These are phyloP conservation scores for Tuctoria greenei DNA, from an alignment of 176 grass and related monocot species.

Conservation along the genomic window DNA sequence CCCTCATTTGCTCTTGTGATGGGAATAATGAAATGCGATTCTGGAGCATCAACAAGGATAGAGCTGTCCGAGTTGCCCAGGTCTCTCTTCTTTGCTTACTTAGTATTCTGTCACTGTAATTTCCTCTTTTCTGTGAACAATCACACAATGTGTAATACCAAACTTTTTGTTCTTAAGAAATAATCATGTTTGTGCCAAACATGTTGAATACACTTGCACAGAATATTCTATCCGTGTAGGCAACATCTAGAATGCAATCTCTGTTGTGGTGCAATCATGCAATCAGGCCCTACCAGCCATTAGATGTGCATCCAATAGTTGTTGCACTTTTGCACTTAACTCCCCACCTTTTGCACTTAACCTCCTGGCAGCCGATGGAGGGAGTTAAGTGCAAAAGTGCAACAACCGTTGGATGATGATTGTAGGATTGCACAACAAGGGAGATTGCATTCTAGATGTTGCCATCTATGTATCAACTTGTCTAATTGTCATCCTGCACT, in stretches of 20 bases:
- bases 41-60: conserved; percentile 82
- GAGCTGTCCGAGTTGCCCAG: conserved; percentile 61
- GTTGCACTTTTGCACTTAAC: too few relatives aligned
- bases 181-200: not conserved
- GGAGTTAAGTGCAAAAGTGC: too few relatives aligned
- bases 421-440: too few relatives aligned
- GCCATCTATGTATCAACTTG: not conserved
- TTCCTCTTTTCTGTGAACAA: not conserved
- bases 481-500: conserved; percentile 3
- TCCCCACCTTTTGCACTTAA: too few relatives aligned
- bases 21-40: conserved; percentile 76
- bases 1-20: conserved; percentile 84
- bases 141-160: not conserved
- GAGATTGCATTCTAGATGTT: too few relatives aligned
- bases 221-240: too few relatives aligned
- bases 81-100: conserved; percentile 35
- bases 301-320: too few relatives aligned
- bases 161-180: not conserved
- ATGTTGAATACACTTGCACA: not conserved
- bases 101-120: not conserved
- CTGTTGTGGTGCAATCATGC: too few relatives aligned
- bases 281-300: too few relatives aligned
- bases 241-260: too few relatives aligned
- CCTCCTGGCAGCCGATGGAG: too few relatives aligned
- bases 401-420: too few relatives aligned